Evolutionary conservation across 2,329 filamentous ascomycete genomes (phyloP), one percentile per base, ranked within the genome.

Genomic region (Huntiella abstrusa): DNA sequence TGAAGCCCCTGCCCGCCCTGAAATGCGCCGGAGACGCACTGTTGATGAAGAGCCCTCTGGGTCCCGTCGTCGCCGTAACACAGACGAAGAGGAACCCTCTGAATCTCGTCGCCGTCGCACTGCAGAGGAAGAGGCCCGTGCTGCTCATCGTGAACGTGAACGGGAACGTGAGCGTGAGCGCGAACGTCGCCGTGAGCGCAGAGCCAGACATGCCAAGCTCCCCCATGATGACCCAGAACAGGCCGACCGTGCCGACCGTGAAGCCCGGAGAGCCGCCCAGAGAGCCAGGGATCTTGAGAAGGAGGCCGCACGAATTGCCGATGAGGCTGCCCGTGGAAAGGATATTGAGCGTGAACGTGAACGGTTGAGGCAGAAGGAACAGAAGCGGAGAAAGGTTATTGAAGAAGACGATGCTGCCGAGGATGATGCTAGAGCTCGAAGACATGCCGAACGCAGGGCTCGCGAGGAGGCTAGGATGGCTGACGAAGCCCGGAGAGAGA

Each of bases 251-350:
- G 64, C 68, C 28, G 74, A 78, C 10, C 64, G 68, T 19, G 79
- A 82, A 57, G 73, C 71, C 16, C 70, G 75, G 41, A 70, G 69
- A 39, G 74, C 73, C 28, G 75, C 75, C 48, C 73, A 78, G n/a
- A 71, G 70, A 47, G 69, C 73, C 1, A 70, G 66, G 44, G 70
- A 69, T 12, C 67, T 70, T 2, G 72, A 76, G 48, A 63, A 61
- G 5, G 64, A 64, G 46, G 68, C 67, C 33, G 61, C 59, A n/a
- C 68, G 73, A 17, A 66, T 64, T 5, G 65, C 65, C 3, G 71
- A 77, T 46, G 75, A 79, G 43, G 64, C 69, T 4, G 71, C 71
- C 40, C 65, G 64, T 28, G 65, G 64, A 5, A 75, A 73, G 53
- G 73, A 77, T 12, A 72, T 73, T 39, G 64, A 67, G 37, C 17